These are phyloP conservation scores for Aspergillus conjunctus DNA, from an alignment of 495 filamentous ascomycete species.

Conservation along the genomic window DNA sequence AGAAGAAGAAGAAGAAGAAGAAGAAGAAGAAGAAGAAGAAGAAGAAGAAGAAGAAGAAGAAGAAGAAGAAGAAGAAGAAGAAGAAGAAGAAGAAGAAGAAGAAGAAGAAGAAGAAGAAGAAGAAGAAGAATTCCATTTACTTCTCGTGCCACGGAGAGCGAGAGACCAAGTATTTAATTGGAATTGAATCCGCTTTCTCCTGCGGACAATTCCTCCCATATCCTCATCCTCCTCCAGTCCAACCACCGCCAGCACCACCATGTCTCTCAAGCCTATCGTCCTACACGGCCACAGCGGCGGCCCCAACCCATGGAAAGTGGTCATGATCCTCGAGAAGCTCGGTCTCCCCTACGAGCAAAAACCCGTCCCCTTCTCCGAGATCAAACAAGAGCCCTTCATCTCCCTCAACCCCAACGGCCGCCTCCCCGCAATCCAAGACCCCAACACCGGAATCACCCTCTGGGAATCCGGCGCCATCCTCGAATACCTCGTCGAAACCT, in stretches of 20 bases:
- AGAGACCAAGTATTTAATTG: no score
- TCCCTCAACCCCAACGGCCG: constrained; percentile 75
- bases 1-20: no score
- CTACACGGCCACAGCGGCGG: constrained; percentile 45
- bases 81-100: no score
- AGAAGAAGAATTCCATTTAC: no score
- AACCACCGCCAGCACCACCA: constrained; percentile 11
- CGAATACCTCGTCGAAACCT: constrained; percentile 70
- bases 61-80: no score
- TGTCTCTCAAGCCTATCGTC: constrained; percentile 50
- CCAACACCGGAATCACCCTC: constrained; percentile 64
- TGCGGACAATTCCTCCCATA: background rate
- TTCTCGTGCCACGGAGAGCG: no score
- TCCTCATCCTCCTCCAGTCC: background rate
- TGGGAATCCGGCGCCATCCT: constrained; percentile 78
- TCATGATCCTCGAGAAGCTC: constrained; percentile 65
- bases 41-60: no score
- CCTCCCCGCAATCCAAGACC: constrained; percentile 61
- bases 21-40: no score
- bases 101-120: no score
- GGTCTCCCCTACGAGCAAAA: constrained; percentile 55
- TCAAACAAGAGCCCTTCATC: constrained; percentile 59
- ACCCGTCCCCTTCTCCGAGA: constrained; percentile 44
- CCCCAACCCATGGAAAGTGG: constrained; percentile 69
- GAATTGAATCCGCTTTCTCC: background rate